Base-by-base conservation (phyloP, 345 rosid genomes). In the Arabidopsis thaliana region DNA sequence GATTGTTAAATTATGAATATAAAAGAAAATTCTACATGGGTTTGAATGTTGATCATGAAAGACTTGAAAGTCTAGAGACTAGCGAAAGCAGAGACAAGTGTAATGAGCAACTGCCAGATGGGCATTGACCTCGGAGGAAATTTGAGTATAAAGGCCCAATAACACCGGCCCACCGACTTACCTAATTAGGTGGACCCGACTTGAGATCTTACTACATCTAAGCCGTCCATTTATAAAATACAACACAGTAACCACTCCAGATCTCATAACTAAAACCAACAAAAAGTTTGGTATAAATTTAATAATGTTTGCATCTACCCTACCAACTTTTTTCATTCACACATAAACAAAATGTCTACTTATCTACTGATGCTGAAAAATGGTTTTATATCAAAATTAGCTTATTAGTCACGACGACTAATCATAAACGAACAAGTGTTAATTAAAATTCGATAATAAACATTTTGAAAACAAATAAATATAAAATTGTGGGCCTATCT, bases 201-300 rank as follows among this genome's bases (percentile, higher is more conserved):
- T 44, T 2, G 50, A 40, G 48, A n/a, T 6, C 63, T 65, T 13
- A 50, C 23, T 64, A 41, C 57, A 65, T 78, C 68, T 57, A n/a
- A 65, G 67, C 77, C 81, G 77, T 78, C 69, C 77, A 59, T 58
- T 42, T 40, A 3, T 3, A 10, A 36, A 46, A 22, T 0, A 2
- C n/a, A 7, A 57, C 65, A 64, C 30, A 56, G 37, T 70, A 70
- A 70, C 76, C 66, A 77, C 76, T 77, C 30, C 30, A 63, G 60
- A 77, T 77, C 48, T 70, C 72, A 30, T 46, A 37, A 16, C 80
- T 62, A 62, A 76, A 76, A 62, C 80, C 34, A 77, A 63, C 71
- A 77, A 20, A 77, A 64, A 56, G 76, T 77, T 70, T 71, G 72
- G 76, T 68, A 25, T 37, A 20, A 55, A 64, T 71, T 71, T 64